Evolutionary conservation across 331 rosid genomes (phyloP).

Genomic region (Malus hybrid): DNA sequence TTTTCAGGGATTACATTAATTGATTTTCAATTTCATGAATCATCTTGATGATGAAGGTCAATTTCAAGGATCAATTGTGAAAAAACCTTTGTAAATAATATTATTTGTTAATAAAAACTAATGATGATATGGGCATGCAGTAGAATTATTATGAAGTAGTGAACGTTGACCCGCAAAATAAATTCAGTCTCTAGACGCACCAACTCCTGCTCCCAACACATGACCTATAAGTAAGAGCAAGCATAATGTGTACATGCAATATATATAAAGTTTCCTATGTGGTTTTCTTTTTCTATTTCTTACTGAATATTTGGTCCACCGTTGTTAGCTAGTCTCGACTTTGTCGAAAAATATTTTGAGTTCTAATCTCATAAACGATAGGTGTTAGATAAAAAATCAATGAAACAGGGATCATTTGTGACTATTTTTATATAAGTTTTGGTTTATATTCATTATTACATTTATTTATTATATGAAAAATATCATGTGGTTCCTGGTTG

Average conservation of each 20-base stretch:
- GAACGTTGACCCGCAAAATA: constrained; percentile 37
- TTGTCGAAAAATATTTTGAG: background rate
- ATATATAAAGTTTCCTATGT: background rate
- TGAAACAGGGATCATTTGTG: background rate
- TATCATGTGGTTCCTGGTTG: constrained; percentile 19
- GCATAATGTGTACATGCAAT: background rate
- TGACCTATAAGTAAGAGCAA: constrained; percentile 19
- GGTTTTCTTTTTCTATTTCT: background rate
- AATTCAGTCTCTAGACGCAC: constrained; percentile 20
- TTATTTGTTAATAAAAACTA: no score
- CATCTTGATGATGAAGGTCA: no score
- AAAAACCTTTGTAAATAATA: no score
- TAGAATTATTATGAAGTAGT: constrained; percentile 23
- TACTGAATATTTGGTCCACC: background rate
- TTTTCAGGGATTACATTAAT: no score
- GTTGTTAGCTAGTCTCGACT: no score
- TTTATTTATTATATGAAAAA: background rate
- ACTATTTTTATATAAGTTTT: constrained; percentile 5
- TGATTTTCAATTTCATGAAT: no score
- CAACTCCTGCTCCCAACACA: constrained; percentile 18
- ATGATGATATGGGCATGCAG: background rate
- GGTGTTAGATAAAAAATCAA: background rate
- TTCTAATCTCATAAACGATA: no score
- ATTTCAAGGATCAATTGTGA: no score
- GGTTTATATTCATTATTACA: background rate